phyloP scores from a whole-genome alignment of 2,329 filamentous ascomycete species.

The Didymella pinodella region DNA sequence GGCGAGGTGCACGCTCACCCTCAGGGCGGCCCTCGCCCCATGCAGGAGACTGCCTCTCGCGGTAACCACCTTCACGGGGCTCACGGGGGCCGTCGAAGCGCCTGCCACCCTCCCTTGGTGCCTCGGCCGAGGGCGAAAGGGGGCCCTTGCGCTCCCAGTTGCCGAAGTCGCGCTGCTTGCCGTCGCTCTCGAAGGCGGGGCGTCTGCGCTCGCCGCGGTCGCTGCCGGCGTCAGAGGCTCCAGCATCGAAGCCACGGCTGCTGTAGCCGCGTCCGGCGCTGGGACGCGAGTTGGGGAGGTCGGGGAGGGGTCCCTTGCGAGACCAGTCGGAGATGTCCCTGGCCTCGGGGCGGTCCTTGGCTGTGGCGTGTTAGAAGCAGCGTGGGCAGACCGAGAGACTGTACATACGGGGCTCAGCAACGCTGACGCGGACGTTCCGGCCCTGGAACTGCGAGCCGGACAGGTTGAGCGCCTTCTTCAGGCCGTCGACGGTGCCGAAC shows the following conservation, averaged over 20 bases:
- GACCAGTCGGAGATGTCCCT: conserved; percentile 91
- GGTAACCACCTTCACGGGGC: conserved; percentile 33
- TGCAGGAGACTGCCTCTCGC: conserved; percentile 66
- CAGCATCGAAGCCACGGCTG: conserved; percentile 59
- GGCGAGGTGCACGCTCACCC: conserved; percentile 79
- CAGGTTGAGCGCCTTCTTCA: conserved; percentile 87
- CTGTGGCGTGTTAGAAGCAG: conserved; percentile 57
- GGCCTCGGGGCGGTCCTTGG: conserved; percentile 83
- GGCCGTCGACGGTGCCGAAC: conserved; percentile 83
- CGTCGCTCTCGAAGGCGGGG: conserved; percentile 72
- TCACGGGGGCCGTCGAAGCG: conserved; percentile 59
- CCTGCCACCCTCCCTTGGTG: conserved; percentile 65
- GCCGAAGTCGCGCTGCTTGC: conserved; percentile 79
- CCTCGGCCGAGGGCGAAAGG: conserved; percentile 71
- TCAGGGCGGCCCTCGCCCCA: conserved; percentile 76
- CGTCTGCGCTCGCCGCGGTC: conserved; percentile 76
- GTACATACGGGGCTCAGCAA: conserved; percentile 94
- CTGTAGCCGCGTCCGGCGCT: conserved; percentile 57
- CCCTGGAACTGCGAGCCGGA: conserved; percentile 86
- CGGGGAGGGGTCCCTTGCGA: conserved; percentile 86
- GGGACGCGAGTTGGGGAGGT: conserved; percentile 68
- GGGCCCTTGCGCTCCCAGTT: conserved; percentile 98
- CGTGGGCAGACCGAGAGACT: background rate
- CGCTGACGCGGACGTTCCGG: conserved; percentile 88
- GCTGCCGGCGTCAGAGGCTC: conserved; percentile 58